Conservation (phyloP, 2,329 filamentous ascomycete species). For the Westerdykella ornata region DNA sequence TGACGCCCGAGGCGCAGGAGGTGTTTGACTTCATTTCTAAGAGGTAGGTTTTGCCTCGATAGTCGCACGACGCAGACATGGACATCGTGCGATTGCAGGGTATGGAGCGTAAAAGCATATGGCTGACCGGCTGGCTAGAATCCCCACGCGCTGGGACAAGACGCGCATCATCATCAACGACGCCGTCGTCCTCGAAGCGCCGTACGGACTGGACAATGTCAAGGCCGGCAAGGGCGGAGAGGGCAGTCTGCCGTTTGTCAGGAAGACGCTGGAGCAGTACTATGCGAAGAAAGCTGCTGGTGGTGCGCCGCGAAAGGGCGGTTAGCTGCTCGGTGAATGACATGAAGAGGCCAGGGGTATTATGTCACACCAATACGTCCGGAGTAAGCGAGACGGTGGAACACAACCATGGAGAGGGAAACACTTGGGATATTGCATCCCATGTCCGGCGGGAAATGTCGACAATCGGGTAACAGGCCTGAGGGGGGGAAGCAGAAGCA, state of each 20-base stretch:
- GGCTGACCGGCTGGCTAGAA: constrained; percentile 14
- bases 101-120: constrained; percentile 5
- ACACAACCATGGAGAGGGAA: background rate
- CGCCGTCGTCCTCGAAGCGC: constrained; percentile 52
- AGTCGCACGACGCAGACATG: background rate
- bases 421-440: background rate
- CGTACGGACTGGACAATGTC: constrained; percentile 54
- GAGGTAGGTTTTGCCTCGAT: constrained; percentile 39
- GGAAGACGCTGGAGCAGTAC: constrained; percentile 42
- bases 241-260: constrained; percentile 38
- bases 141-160: constrained; percentile 55
- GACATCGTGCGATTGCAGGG: background rate
- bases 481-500: background rate
- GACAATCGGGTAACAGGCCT: background rate
- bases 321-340: constrained; percentile 1
- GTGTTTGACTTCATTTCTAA: constrained; percentile 56
- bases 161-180: constrained; percentile 55
- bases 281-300: constrained; percentile 37
- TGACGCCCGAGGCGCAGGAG: constrained; percentile 56
- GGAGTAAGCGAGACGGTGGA: background rate
- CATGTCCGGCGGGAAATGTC: background rate
- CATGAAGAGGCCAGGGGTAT: too few relatives aligned
- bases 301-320: constrained; percentile 16
- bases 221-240: constrained; percentile 40
- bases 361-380: too few relatives aligned